Evolutionary conservation across 2,329 filamentous ascomycete genomes (phyloP).

Genomic region (Beauveria varroae): DNA sequence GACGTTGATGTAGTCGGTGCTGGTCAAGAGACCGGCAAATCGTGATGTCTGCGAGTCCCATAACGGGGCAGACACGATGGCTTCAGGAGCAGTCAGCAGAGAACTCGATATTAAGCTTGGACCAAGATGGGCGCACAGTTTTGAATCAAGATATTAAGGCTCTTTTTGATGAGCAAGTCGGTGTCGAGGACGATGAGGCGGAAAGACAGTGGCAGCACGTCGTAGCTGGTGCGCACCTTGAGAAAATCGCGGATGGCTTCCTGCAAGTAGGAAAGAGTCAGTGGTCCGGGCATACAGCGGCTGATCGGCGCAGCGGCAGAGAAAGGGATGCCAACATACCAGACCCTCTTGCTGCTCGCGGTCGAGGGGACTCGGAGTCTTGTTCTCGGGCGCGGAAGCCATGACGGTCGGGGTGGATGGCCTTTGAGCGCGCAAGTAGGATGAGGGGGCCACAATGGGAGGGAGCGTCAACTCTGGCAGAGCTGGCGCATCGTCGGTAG

Average conservation of each 20-base stretch:
- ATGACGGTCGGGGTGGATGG: slow-evolving; percentile 27
- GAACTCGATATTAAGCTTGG: not conserved
- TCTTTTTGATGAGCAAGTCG: slow-evolving; percentile 92
- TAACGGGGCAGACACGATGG: slow-evolving; percentile 92
- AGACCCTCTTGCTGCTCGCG: slow-evolving; percentile 71
- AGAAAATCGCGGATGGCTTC: slow-evolving; percentile 91
- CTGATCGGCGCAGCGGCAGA: not conserved
- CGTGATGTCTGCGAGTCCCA: slow-evolving; percentile 93
- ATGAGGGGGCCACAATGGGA: slow-evolving; percentile 53
- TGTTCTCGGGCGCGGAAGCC: slow-evolving; percentile 25
- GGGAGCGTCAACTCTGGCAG: slow-evolving; percentile 30
- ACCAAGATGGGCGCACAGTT: slow-evolving; percentile 57
- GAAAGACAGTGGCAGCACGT: slow-evolving; percentile 93
- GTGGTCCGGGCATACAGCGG: not conserved
- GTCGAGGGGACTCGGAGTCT: slow-evolving; percentile 54
- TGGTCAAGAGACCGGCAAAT: slow-evolving; percentile 90
- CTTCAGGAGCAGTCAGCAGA: slow-evolving; percentile 38
- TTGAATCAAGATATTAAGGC: slow-evolving; percentile 87
- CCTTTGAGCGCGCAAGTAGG: slow-evolving; percentile 41
- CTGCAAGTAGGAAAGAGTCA: slow-evolving; percentile 36
- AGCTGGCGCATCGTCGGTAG: slow-evolving; percentile 10
- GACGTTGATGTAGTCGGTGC: slow-evolving; percentile 96
- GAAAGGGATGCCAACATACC: slow-evolving; percentile 41
- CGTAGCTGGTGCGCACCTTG: slow-evolving; percentile 93
- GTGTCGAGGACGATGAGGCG: slow-evolving; percentile 95